These are phyloP conservation scores for Colletotrichum tropicale DNA, from an alignment of 2,329 filamentous ascomycete species.

Conservation along the genomic window DNA sequence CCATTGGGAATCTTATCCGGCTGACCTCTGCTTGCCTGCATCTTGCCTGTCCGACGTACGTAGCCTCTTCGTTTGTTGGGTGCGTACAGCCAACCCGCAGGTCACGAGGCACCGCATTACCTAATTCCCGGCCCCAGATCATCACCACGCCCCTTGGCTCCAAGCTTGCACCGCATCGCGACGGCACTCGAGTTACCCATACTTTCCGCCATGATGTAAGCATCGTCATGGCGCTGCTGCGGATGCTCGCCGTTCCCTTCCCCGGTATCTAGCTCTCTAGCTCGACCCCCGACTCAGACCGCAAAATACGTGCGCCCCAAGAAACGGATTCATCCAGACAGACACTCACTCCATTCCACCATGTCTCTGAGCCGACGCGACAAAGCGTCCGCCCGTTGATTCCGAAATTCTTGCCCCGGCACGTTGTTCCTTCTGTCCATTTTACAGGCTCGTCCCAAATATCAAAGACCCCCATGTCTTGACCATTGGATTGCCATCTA, in stretches of 20 bases:
- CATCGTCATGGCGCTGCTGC: neutral
- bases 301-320: neutral
- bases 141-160: neutral
- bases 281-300: conserved; percentile 1
- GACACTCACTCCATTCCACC: neutral
- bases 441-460: conserved; percentile 9
- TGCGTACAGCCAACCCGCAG: neutral
- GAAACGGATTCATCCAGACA: neutral
- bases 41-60: neutral
- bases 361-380: neutral
- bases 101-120: neutral
- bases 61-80: neutral
- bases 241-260: neutral
- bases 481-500: conserved; percentile 7
- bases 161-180: neutral
- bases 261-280: neutral
- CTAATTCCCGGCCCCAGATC: conserved; percentile 1
- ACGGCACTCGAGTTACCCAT: neutral
- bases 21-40: neutral
- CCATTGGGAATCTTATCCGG: neutral
- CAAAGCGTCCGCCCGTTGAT: conserved; percentile 11
- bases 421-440: conserved; percentile 6
- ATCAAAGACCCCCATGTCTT: neutral
- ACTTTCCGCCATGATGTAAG: conserved; percentile 14
- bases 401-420: conserved; percentile 6